Percentiles rank a stretch among this genome's conserved stretches.
Evolutionary conservation across 2,329 filamentous ascomycete species (phyloP).

Genomic region (Penicillium corylophilum): DNA sequence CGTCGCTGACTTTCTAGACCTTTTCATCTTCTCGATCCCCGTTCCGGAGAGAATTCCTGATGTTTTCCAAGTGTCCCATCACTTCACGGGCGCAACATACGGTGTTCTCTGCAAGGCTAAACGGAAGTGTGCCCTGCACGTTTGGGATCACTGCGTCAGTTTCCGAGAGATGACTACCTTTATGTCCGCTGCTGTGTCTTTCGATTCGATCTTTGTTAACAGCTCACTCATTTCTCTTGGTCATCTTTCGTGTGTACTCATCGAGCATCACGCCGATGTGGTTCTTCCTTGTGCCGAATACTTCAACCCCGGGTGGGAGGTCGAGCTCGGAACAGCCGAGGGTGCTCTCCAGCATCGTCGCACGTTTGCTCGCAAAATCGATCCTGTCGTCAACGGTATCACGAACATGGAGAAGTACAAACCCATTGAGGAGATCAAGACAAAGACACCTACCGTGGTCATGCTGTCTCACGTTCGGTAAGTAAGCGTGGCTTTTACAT

Average conservation of each 20-base stretch:
- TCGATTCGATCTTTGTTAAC: not conserved
- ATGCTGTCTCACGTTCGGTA: not conserved
- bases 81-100: too few species aligned
- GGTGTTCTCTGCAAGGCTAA: not conserved
- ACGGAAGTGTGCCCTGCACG: not conserved
- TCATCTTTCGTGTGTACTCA: not conserved
- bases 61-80: too few species aligned
- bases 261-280: not conserved
- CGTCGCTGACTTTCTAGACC: too few species aligned
- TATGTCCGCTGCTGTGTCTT: not conserved
- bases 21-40: too few species aligned
- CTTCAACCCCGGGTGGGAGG: not conserved
- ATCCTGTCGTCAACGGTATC: not conserved
- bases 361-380: not conserved
- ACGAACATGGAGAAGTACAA: not conserved
- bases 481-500: not conserved
- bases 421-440: not conserved
- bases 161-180: not conserved
- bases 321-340: not conserved
- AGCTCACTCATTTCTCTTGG: not conserved
- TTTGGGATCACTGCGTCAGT: not conserved
- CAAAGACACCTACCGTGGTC: not conserved
- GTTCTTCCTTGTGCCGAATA: not conserved
- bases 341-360: not conserved
- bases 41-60: too few species aligned